Base-by-base conservation (phyloP, 1,139 yeast genomes). In the Oligophagozyma castellii region DNA sequence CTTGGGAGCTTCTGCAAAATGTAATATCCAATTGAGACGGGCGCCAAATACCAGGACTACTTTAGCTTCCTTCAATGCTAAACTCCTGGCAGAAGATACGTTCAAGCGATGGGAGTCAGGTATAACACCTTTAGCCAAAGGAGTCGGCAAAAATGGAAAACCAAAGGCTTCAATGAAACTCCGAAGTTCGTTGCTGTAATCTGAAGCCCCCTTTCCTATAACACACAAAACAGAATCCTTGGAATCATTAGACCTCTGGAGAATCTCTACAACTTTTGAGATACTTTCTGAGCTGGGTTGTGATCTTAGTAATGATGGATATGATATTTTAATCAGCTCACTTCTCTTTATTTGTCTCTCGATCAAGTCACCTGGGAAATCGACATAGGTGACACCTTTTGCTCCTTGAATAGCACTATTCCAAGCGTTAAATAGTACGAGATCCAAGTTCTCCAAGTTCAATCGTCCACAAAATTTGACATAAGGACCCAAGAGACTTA, bases 41-140 rank as follows among this genome's bases (percentile, higher is more conserved):
- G 77, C 78, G 2, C 81, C 81, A 3, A 70, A 46, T 2, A 73
- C 51, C 4, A 73, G 30, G 5, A 73, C 59, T 5, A 73, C 66
- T 39, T 73, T 79, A 0, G 79, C 70, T 2, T 53, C 40, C 35
- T 56, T 58, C 37, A 73, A 52, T 0, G 70, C 77, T 11, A 59
- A 55, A 0, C 78, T 68, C 32, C 81, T 56, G 3, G 76, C 76
- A 1, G 77, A 68, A 0, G 75, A 64, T 11, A 69, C 61, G 39
- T 73, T 73, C 24, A 59, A 43, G 0, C 43, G 45, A 27, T 57
- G 54, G 4, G 51, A 42, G 40, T 73, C 81, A 1, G 68, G 58
- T 1, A 73, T 50, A 1, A 73, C 69, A n/a, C 81, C 81, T 46
- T 73, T 73, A 1, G 77, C 81, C 81, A 73, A 73, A 2, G 81